A percentile compares a stretch with the other conserved stretches of the same genome.
phyloP scores from a whole-genome alignment of 331 rosid species.

The Cydonia oblonga region DNA sequence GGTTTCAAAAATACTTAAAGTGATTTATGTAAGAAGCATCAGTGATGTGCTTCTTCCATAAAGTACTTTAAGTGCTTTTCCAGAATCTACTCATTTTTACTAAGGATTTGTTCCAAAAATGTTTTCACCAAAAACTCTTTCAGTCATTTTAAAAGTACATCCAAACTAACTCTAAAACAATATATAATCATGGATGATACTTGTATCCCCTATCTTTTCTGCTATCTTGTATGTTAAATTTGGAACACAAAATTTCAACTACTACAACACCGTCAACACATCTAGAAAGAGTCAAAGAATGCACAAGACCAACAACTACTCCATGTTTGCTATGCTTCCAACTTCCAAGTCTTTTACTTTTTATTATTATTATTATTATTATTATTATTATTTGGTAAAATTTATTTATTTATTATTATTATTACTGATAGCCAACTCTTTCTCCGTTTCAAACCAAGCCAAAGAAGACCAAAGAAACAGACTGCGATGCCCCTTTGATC shows the following conservation, averaged over 20 bases:
- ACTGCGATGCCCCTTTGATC: background rate
- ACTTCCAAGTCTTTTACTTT: background rate
- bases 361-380: background rate
- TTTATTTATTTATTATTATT: background rate
- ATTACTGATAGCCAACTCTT: background rate
- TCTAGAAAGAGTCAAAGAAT: constrained; percentile 20
- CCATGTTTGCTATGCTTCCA: background rate
- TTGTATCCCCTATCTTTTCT: background rate
- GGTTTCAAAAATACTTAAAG: too few species aligned
- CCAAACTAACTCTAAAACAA: too few species aligned
- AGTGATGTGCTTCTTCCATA: too few species aligned
- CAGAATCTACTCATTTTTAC: too few species aligned
- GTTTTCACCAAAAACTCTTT: too few species aligned
- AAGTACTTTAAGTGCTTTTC: too few species aligned
- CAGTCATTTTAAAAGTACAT: too few species aligned
- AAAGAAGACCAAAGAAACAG: constrained; percentile 9
- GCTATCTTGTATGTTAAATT: background rate
- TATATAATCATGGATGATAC: too few species aligned
- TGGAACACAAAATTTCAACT: background rate
- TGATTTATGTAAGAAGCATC: too few species aligned
- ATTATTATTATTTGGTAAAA: too few species aligned
- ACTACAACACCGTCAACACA: background rate
- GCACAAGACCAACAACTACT: background rate
- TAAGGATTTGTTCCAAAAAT: too few species aligned
- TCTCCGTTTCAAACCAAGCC: constrained; percentile 2